Base-by-base conservation (phyloP, 805 yeast species). In the Priceomyces castillae region DNA sequence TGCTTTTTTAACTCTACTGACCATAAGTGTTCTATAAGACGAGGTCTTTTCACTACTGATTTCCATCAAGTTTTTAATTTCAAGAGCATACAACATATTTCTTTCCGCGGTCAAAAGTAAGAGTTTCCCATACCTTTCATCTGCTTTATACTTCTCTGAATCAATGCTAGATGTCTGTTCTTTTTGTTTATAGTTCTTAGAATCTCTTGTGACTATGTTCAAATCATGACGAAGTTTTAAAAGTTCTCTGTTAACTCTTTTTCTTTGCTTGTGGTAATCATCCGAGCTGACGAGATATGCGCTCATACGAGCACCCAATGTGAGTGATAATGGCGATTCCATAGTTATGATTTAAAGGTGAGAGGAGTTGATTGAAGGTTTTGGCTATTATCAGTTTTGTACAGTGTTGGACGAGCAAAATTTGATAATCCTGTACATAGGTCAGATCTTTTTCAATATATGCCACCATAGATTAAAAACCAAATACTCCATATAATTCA, bases 61-160 rank as follows among this genome's bases (percentile, higher is more conserved):
- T 47, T 80, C 87, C 47, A 80, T 61, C 38, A 74, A 61, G 9
- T 76, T 64, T 46, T 78, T 77, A 41, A 81, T 71, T 61, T 84
- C 90, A 59, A 80, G 73, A 1, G 90, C 84, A 52, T 75, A 78
- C 23, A 88, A 71, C 57, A 82, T 68, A 52, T 88, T 86, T 57
- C 96, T 77, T 62, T 94, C 98, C 1, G 85, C 81, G n/a, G 76
- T 74, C 44, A 80, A 69, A 18, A 90, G 66, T n/a, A 80, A 61
- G 19, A 89, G 64, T 31, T 74, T 69, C 26, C 83, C 92, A 56
- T 67, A 79, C 47, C 74, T 67, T 10, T 62, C 59, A 52, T 86
- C 79, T 16, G 60, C 48, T 3, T 64, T 72, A 49, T 82, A 82
- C 44, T 79, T 76, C 6, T 71, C 80, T 0, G 64, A 43, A 1